Base-by-base conservation (phyloP, 2,329 filamentous ascomycete species). In the Mollisia scopiformis region DNA sequence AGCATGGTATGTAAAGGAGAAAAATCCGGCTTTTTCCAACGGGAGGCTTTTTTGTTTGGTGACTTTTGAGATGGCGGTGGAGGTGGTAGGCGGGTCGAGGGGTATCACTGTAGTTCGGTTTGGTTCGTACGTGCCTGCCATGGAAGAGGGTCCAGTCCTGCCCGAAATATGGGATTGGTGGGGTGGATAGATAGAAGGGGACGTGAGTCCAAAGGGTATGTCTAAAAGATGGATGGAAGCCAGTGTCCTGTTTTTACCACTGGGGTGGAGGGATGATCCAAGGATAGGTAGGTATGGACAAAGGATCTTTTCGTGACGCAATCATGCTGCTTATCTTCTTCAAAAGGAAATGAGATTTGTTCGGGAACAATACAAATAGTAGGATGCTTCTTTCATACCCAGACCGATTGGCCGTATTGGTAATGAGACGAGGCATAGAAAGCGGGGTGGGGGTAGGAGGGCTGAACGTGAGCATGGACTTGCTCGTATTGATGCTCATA, bases 401-500 rank as follows among this genome's bases (percentile, higher is more conserved):
- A 51, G 7, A 31, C 49, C 30, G 50, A 46, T 37, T 52, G 31
- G 21, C 39, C 57, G 46, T 19, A 62, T 41, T 54, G 55, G 53
- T 64, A 61, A 50, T 57, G 58, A 63, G 59, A n/a, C n/a, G n/a
- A 50, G 56, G 63, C 60, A 46, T 61, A 66, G 37, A 61, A 43
- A 43, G 57, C 41, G 62, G 54, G 60, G 39, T 66, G 59, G 47
- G 62, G 41, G 55, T 66, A 61, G 28, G n/a, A n/a, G n/a, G 63
- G 57, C 28, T 55, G 55, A 61, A 61, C 57, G 39, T 66, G 56
- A 35, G 56, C 19, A 61, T 62, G 59, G 35, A 62, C 31, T 19
- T 57, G 62, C 21, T 66, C 66, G 63, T 64, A 68, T 41, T 61
- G 62, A 35, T 63, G 57, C 21, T 66, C 65, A 64, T 65, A 66